Evolutionary conservation across 2,329 filamentous ascomycete genomes (phyloP), one percentile per base, ranked within the genome.

Genomic region (Emergomyces orientalis): DNA sequence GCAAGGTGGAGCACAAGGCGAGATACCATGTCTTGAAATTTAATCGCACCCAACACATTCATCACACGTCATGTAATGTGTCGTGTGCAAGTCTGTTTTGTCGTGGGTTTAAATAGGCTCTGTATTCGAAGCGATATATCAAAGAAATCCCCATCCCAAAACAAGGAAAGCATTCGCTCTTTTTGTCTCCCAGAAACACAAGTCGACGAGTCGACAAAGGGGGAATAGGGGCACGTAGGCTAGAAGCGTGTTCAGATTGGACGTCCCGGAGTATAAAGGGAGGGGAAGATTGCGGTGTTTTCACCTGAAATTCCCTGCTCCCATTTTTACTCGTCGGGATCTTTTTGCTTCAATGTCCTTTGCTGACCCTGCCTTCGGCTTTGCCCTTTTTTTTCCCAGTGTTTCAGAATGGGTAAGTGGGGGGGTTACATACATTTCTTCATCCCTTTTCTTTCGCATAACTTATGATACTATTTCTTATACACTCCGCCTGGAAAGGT

Each of bases 1-100:
- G 77, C 74, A 77, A 79, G 79, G 79, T 81, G 78, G 79, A 80
- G 79, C 78, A 73, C 77, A 78, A 79, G 78, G 78, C 76, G 78
- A 80, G 78, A 70, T 73, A 54, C 72, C 73, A 78, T 80, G 76
- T 77, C 78, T 78, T 79, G 76, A 78, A 76, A 76, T 75, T 74
- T 71, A 59, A 9, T 19, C 69, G 71, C 34, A 7, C 32, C 69
- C 71, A 32, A 19, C 51, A 25, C 14, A 54, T 67, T 64, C 62
- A 65, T 64, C 67, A n/a, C 39, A 55, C 58, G 51, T 49, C 58
- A 56, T 62, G 25, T 11, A 49, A 66, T 64, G 66, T 66, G 72
- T 9, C 19, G 22, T 60, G 39, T 27, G 32, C n/a, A 30, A 43
- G 41, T 34, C 22, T 34, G 45, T 49, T 30, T 49, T 7, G 51